These are phyloP conservation scores for Colletotrichum somersetense DNA, from an alignment of 2,329 filamentous ascomycete genomes.

Conservation along the genomic window DNA sequence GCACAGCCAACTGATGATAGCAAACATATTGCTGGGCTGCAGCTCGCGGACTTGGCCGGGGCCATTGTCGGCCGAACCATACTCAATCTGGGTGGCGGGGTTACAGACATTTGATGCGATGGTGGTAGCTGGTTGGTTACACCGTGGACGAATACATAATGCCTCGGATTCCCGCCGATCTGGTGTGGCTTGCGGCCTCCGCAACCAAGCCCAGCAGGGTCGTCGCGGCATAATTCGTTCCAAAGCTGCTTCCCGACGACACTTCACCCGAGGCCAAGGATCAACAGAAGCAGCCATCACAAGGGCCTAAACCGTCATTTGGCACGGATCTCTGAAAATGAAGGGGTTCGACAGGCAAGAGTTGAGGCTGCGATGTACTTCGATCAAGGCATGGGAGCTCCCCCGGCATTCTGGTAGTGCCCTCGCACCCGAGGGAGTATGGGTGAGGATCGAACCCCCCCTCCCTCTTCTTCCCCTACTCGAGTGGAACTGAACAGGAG, in stretches of 20 bases:
- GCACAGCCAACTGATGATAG: not conserved
- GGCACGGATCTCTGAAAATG: slow-evolving; percentile 38
- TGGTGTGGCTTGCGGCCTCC: slow-evolving; percentile 1
- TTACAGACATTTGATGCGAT: not conserved
- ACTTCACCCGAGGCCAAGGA: slow-evolving; percentile 6
- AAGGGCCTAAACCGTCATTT: not conserved
- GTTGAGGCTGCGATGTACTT: slow-evolving; percentile 55
- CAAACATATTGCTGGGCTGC: not conserved
- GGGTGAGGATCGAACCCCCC: slow-evolving; percentile 46
- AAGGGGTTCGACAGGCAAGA: slow-evolving; percentile 43
- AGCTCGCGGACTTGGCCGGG: slow-evolving; percentile 3
- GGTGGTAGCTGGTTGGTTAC: slow-evolving; percentile 22
- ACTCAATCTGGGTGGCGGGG: not conserved
- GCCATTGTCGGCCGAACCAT: slow-evolving; percentile 15
- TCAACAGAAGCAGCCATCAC: not conserved
- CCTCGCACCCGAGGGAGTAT: slow-evolving; percentile 59
- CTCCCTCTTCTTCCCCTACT: too few relatives aligned
- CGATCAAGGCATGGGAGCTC: slow-evolving; percentile 59
- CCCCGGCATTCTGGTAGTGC: slow-evolving; percentile 61
- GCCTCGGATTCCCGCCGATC: slow-evolving; percentile 15
- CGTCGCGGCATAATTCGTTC: not conserved
- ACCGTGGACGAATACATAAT: slow-evolving; percentile 34
- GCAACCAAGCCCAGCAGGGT: slow-evolving; percentile 11
- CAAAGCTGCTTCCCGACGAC: not conserved
- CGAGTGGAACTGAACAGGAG: not conserved